Conservation (phyloP, 2,329 filamentous ascomycete genomes). For the Colletotrichum karsti region DNA sequence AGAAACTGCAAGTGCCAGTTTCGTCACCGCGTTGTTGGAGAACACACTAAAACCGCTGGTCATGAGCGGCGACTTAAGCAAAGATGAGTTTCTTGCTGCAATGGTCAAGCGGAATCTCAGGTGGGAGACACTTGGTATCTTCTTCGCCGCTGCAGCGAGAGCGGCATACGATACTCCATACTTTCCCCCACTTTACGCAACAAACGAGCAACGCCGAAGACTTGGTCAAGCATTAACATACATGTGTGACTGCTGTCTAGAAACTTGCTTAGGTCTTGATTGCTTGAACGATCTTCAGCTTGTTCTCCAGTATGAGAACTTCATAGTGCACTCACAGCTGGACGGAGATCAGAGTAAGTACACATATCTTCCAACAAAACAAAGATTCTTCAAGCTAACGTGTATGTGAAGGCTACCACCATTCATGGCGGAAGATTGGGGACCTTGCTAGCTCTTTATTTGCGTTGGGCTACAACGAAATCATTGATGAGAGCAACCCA, state of each 20-base stretch:
- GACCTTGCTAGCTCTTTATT: background rate
- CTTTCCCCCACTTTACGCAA: background rate
- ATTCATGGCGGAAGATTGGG: background rate
- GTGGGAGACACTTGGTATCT: background rate
- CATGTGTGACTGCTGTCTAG: too few species aligned
- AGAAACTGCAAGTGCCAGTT: too few species aligned
- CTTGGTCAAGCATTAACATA: background rate
- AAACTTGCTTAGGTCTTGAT: background rate
- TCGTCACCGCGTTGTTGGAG: too few species aligned
- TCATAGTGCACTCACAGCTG: background rate
- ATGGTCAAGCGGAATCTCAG: background rate
- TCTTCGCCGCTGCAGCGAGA: background rate
- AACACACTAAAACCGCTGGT: too few species aligned
- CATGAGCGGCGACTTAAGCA: background rate
- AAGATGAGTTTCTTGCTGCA: background rate
- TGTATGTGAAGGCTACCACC: too few species aligned
- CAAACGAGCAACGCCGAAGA: background rate
- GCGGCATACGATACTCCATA: background rate
- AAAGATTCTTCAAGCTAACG: too few species aligned
- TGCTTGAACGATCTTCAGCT: background rate
- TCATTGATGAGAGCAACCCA: background rate
- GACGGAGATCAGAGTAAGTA: background rate
- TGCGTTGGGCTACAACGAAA: background rate
- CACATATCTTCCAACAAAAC: fast-evolving
- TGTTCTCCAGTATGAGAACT: background rate